Conservation (phyloP, 1,284 basidiomycete genomes). For the Schizopora paradoxa region DNA sequence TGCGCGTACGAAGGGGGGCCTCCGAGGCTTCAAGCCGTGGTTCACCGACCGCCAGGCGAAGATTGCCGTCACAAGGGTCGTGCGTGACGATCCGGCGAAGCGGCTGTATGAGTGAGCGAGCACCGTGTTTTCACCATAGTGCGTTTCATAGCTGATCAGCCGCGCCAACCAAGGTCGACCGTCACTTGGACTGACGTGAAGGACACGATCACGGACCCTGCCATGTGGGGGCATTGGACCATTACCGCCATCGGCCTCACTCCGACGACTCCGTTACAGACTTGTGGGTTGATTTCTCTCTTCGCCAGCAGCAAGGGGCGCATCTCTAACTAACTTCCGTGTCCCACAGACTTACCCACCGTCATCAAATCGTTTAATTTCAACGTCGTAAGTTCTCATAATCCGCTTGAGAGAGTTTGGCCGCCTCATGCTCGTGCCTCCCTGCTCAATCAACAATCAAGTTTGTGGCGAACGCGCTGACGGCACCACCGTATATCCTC, state of each 20-base stretch:
- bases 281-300: conserved; percentile 25
- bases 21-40: conserved; percentile 31
- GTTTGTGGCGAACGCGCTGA: conserved; percentile 35
- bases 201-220: conserved; percentile 31
- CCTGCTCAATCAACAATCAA: not conserved
- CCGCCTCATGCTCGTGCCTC: not conserved
- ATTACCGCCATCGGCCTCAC: conserved; percentile 32
- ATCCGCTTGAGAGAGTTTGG: not conserved
- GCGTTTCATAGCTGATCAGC: not conserved
- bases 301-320: not conserved
- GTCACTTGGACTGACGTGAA: conserved; percentile 32
- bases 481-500: conserved; percentile 35
- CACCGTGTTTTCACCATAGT: not conserved
- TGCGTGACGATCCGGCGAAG: conserved; percentile 34
- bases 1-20: conserved; percentile 26
- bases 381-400: conserved; percentile 22
- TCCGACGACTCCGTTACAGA: conserved; percentile 31
- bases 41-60: conserved; percentile 29
- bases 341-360: conserved; percentile 33
- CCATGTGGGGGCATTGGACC: conserved; percentile 32
- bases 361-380: conserved; percentile 37
- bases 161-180: conserved; percentile 24
- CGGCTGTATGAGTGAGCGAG: conserved; percentile 30
- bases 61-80: conserved; percentile 33
- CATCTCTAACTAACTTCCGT: not conserved